phyloP scores from a whole-genome alignment of 495 filamentous ascomycete genomes.

The Beverwykella pulmonaria region DNA sequence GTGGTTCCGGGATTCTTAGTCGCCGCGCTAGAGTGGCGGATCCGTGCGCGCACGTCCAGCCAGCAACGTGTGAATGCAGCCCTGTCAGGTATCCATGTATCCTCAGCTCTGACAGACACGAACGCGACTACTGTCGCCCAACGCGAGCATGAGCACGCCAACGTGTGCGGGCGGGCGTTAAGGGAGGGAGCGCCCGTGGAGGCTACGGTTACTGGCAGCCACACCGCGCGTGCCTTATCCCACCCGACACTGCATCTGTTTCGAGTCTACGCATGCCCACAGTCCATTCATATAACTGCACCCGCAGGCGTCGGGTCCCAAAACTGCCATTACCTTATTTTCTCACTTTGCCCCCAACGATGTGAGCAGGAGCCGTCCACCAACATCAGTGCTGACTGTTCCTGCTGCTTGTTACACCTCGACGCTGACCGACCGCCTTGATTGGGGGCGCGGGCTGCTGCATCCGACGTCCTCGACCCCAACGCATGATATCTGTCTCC shows the following conservation, averaged over 20 bases:
- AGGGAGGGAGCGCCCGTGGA: too few species aligned
- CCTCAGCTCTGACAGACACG: too few species aligned
- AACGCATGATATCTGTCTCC: constrained; percentile 20
- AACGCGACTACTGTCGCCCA: too few species aligned
- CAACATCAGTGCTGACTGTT: not conserved
- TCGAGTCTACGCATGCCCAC: constrained; percentile 3
- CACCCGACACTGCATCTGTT: constrained; percentile 24
- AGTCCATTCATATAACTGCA: not conserved
- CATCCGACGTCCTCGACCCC: not conserved
- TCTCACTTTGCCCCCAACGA: too few species aligned
- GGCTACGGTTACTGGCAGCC: too few species aligned
- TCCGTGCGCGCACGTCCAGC: not conserved
- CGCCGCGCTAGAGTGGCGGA: too few species aligned
- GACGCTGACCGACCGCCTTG: not conserved
- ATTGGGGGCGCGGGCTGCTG: not conserved
- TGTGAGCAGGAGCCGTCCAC: too few species aligned
- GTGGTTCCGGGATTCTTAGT: too few species aligned
- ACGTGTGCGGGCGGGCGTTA: too few species aligned
- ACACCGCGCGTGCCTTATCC: not conserved
- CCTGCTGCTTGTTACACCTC: not conserved
- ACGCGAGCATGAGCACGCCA: too few species aligned
- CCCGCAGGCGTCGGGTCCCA: not conserved
- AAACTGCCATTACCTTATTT: not conserved
- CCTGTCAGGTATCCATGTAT: too few species aligned
- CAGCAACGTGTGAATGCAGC: not conserved